Base-by-base conservation (phyloP, 768 basidiomycete genomes). In the Kwoniella heveanensis region DNA sequence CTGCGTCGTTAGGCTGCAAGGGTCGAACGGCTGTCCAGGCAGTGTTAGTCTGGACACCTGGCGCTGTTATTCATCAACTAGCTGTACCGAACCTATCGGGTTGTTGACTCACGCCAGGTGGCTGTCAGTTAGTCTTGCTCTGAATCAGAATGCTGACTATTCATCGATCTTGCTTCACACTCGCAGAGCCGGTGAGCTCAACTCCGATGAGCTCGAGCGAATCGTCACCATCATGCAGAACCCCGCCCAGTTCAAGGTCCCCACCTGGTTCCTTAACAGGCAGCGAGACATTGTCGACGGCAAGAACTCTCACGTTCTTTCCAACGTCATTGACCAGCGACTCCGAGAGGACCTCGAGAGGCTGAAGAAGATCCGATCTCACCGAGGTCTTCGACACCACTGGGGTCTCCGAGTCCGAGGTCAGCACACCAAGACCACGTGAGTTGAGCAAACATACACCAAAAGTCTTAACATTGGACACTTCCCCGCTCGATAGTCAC, bases 171-270 rank as follows among this genome's bases (percentile, higher is more conserved):
- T 36, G 36, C 17, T 24, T 2, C 4, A 9, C 44, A 12, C 24
- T 51, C 25, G n/a, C 80, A 99, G 96, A 55, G 96, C 96, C 74
- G 96, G 96, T 70, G 96, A 99, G 76, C 89, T 99, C 80, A 97
- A 99, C 87, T 94, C 96, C 47, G 96, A 99, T 79, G 96, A 99
- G 83, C 88, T 99, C 57, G 96, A 99, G 84, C 92, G 96, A 62
- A 86, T 99, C 71, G 96, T 99, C 71, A 98, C 91, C 63, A 98
- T 99, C 82, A 95, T 99, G 81, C 96, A 98, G 84, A 97, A 94
- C 84, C 96, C 96, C 29, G 90, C 90, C 7, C 95, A 98, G 82
- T 99, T 95, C 88, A 99, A 99, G 86, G 96, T 99, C 81, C 96
- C 96, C 19, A 86, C 88, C 46, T 99, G 95, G 95, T 98, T 99